Evolutionary conservation across 2,329 filamentous ascomycete species (phyloP), one percentile per base, ranked within the genome.

Genomic region (Colletotrichum sp.): DNA sequence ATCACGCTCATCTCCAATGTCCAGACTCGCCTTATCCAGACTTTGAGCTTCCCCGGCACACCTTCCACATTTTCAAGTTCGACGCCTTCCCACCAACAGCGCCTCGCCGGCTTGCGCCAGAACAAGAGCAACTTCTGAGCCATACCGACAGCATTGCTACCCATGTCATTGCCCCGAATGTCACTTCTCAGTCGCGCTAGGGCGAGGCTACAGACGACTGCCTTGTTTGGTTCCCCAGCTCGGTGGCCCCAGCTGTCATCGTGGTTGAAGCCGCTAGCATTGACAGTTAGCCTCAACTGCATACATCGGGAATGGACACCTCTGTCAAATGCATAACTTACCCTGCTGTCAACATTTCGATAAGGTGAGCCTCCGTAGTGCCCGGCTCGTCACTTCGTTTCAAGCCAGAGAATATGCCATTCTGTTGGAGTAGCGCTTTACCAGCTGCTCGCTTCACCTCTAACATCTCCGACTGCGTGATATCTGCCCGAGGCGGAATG

Each of bases 11-110:
- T 99, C 89, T 99, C 97, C 75, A 99, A 90, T 75, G 97, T 99
- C 97, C 97, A 99, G 75, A 99, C 97, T 81, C 97, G 92, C 82
- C 97, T 91, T 83, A 99, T 98, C 97, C 97, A 99, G 74, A 99
- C 96, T 87, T 99, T 99, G 79, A 99, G 89, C 83, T 93, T 95
- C 68, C 96, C 96, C 67, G 98, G 92, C 9, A 98, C 94, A 16
- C 97, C 97, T 66, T 97, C 95, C 15, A 99, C 94, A 78, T 95
- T 90, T 22, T 97, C 92, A 60, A 99, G 89, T 84, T 98, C 96
- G 48, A 99, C 94, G 28, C 97, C 97, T 84, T 99, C 97, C 97
- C 97, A 99, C 97, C 97, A 99, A 88, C 97, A 99, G 84, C 97
- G 91, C 76, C 97, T 90, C 16, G 97, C 97, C 18, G 97, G 97